Base-by-base conservation (phyloP, 2,329 filamentous ascomycete species). In the Penicillium expansum region DNA sequence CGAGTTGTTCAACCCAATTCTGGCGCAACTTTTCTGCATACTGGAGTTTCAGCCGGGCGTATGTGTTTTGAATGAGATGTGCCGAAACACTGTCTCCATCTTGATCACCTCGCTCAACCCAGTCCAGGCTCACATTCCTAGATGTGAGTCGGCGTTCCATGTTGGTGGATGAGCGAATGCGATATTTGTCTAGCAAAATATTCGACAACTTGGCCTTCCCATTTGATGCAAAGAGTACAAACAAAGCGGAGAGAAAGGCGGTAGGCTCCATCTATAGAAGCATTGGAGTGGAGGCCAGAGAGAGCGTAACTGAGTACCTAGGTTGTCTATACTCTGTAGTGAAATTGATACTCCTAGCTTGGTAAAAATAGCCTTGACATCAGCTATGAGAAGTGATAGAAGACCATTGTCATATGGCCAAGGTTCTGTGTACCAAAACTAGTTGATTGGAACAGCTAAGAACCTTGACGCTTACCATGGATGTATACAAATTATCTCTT, bases 1-100 rank as follows among this genome's bases (percentile, higher is more conserved):
- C 92, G 0, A 92, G 97, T 50, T 83, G 83, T 76, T 97, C 94
- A 14, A 86, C 86, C 94, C 93, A 99, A 1, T 75, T 77, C n/a
- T 83, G 74, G 14, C 92, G 87, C 13, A 99, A 77, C 1, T 75
- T 68, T 20, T 84, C 82, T 0, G 91, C 91, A 70, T 97, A 92
- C 65, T 84, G 88, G 52, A 84, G 79, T 75, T 97, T 97, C 7
- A 99, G 81, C 18, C 81, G 79, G 0, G 87, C 82, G 71, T 97
- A 97, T 0, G 88, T 92, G 67, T 92, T 85, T 71, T 97, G 93
- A 52, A 95, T 86, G 0, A 80, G 77, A 50, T 87, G 83, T 66
- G 92, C 91, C 0, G 91, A 85, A 10, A 97, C 81, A 20, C 86
- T 79, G 71, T 97, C 92, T 8, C 9, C 10, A 16, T 14, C 14